Evolutionary conservation across 176 grass and related monocot genomes (phyloP).

Genomic region (Phyllostachys edulis): DNA sequence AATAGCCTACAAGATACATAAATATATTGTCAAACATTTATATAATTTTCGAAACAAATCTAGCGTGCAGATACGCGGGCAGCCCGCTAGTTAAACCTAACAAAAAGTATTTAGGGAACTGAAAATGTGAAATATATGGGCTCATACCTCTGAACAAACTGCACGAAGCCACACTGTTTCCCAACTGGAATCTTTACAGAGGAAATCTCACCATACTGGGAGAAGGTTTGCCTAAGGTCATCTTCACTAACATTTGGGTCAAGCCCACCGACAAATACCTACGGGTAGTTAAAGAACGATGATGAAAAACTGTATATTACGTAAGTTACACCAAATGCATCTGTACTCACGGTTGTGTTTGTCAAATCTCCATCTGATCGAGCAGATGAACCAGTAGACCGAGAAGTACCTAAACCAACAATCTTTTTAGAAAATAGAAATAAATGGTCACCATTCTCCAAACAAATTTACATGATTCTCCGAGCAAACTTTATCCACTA

Average conservation of each 20-base stretch:
- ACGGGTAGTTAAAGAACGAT: constrained; percentile 14
- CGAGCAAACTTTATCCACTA: neutral
- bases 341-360: constrained; percentile 80
- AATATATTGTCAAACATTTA: too few species aligned
- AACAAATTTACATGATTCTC: neutral
- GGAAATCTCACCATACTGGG: constrained; percentile 82
- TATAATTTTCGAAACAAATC: too few species aligned
- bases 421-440: neutral
- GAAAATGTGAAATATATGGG: neutral
- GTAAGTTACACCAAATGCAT: constrained; percentile 22
- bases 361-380: constrained; percentile 77
- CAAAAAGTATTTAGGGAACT: neutral
- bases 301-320: constrained; percentile 17
- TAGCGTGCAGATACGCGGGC: too few species aligned
- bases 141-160: constrained; percentile 82
- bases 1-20: too few species aligned
- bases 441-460: neutral
- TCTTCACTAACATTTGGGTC: constrained; percentile 87
- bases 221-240: constrained; percentile 78
- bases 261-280: constrained; percentile 99
- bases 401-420: constrained; percentile 60
- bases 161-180: constrained; percentile 94
- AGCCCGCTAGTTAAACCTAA: neutral
- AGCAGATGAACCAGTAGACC: constrained; percentile 59
- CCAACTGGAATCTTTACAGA: constrained; percentile 93